Evolutionary conservation across 805 yeast species (phyloP).

Genomic region (Candida rishiriensis): DNA sequence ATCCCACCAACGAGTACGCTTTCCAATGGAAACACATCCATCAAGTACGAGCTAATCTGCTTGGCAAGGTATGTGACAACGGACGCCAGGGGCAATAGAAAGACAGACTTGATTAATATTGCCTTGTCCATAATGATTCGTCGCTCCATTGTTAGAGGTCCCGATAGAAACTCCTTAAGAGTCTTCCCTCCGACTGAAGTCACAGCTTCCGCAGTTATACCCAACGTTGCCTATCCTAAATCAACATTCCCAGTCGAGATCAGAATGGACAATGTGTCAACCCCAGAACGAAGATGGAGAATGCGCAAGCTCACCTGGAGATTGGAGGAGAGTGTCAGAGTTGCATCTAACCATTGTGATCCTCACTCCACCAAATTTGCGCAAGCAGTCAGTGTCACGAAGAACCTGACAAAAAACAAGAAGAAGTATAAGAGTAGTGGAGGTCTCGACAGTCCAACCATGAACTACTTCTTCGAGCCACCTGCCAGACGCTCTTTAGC

Average conservation of each 20-base stretch:
- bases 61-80: constrained; percentile 38
- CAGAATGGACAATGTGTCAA: constrained; percentile 66
- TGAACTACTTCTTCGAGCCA: constrained; percentile 25
- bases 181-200: constrained; percentile 95
- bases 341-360: constrained; percentile 54
- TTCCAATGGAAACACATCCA: constrained; percentile 40
- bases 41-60: constrained; percentile 77
- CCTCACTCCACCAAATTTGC: constrained; percentile 50
- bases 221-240: constrained; percentile 85
- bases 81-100: constrained; percentile 19
- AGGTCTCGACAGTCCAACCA: constrained; percentile 23
- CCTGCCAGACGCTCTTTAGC: constrained; percentile 15
- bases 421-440: constrained; percentile 26
- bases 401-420: constrained; percentile 23
- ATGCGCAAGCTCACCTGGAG: constrained; percentile 88
- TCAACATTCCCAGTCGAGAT: constrained; percentile 81
- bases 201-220: constrained; percentile 80
- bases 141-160: constrained; percentile 74
- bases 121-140: constrained; percentile 65
- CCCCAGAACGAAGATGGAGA: constrained; percentile 73
- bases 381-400: constrained; percentile 38
- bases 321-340: constrained; percentile 74
- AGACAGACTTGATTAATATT: constrained; percentile 35
- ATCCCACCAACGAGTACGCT: constrained; percentile 82
- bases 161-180: constrained; percentile 80